Evolutionary conservation across 495 filamentous ascomycete genomes (phyloP).

Genomic region (Aspergillus conjunctus): DNA sequence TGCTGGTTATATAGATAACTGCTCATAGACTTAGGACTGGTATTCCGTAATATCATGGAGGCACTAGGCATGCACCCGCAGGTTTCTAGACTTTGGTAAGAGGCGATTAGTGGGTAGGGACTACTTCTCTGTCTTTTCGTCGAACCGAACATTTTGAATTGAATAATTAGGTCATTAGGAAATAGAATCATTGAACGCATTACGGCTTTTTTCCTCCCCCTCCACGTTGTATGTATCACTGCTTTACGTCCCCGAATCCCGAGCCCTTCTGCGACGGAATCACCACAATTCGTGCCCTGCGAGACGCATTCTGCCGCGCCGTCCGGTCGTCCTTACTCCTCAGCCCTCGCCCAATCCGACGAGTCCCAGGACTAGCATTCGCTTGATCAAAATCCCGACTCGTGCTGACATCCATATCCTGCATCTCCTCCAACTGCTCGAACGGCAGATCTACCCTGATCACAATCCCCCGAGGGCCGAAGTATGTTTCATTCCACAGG

Average conservation of each 20-base stretch:
- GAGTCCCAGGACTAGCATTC: neutral
- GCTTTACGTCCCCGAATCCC: neutral
- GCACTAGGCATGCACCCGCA: too few species aligned
- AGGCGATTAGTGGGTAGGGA: too few species aligned
- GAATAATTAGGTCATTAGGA: too few species aligned
- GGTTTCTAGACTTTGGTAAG: too few species aligned
- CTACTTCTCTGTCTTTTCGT: too few species aligned
- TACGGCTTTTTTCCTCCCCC: too few species aligned
- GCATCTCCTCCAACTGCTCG: constrained; percentile 32
- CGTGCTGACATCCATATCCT: constrained; percentile 29
- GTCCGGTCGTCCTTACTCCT: constrained; percentile 4
- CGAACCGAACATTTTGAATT: too few species aligned
- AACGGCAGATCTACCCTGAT: constrained; percentile 42
- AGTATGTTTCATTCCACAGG: constrained; percentile 39
- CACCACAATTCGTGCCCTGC: constrained; percentile 39
- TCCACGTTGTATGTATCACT: too few species aligned
- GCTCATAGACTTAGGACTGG: too few species aligned
- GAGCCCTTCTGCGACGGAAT: constrained; percentile 24
- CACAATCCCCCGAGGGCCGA: constrained; percentile 35
- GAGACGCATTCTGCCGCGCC: constrained; percentile 25
- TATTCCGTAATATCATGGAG: too few species aligned
- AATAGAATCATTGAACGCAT: too few species aligned
- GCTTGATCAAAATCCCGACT: neutral
- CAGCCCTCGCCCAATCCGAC: neutral
- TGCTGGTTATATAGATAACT: too few species aligned